Percentiles rank a stretch among this genome's conserved stretches.
Conservation (phyloP, 305 asterid genomes). For the Euphrasia arctica region DNA sequence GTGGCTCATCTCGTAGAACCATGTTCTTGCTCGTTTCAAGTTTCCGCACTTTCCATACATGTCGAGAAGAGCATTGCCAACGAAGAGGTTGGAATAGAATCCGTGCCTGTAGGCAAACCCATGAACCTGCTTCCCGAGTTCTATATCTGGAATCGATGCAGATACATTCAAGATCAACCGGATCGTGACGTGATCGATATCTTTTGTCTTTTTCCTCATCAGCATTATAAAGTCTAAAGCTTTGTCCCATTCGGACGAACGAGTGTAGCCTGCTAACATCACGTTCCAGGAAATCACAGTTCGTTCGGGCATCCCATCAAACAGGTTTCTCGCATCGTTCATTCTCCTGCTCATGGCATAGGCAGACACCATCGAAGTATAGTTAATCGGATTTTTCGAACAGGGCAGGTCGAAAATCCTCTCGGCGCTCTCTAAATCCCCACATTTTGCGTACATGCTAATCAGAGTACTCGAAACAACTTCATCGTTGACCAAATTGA, state of each 20-base stretch:
- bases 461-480: slow-evolving; percentile 62
- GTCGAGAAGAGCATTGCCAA: slow-evolving; percentile 64
- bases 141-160: slow-evolving; percentile 61
- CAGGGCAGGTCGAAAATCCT: slow-evolving; percentile 45
- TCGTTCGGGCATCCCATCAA: slow-evolving; percentile 61
- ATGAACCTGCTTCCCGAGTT: slow-evolving; percentile 74
- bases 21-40: slow-evolving; percentile 52
- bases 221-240: slow-evolving; percentile 52
- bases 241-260: slow-evolving; percentile 53
- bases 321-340: slow-evolving; percentile 51
- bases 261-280: slow-evolving; percentile 64
- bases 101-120: slow-evolving; percentile 62
- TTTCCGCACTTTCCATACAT: slow-evolving; percentile 80
- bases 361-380: slow-evolving; percentile 61
- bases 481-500: slow-evolving; percentile 44
- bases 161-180: slow-evolving; percentile 54
- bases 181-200: slow-evolving; percentile 60
- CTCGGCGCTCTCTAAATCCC: slow-evolving; percentile 55
- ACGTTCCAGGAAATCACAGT: slow-evolving; percentile 65
- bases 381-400: slow-evolving; percentile 47
- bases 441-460: slow-evolving; percentile 58
- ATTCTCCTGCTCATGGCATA: slow-evolving; percentile 50
- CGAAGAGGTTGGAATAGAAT: slow-evolving; percentile 38
- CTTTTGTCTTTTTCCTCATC: slow-evolving; percentile 41
- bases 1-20: slow-evolving; percentile 59